Base-by-base conservation (phyloP, 805 yeast genomes). In the Kuraishia cidri region DNA sequence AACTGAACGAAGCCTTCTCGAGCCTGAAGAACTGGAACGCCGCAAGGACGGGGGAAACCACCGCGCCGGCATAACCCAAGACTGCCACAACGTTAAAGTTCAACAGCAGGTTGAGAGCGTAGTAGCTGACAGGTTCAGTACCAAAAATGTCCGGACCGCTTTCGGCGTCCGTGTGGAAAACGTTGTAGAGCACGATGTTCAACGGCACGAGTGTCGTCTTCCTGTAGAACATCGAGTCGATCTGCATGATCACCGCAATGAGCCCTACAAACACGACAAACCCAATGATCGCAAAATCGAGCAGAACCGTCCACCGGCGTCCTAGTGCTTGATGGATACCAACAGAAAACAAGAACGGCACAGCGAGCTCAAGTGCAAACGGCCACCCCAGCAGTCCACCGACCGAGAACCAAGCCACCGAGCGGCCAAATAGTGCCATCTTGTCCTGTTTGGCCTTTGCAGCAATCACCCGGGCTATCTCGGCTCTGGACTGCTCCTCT, bases 311-410 rank as follows among this genome's bases (percentile, higher is more conserved):
- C n/a, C n/a, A n/a, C n/a, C n/a, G n/a, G n/a, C n/a, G n/a, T n/a
- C n/a, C n/a, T n/a, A n/a, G n/a, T n/a, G 2, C 46, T 51, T 17
- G 47, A 30, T 10, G 43, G 24, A 3, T 37, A 50, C 6, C 32
- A n/a, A 17, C 7, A 8, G 22, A 9, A 17, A 24, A 12, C 13
- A 72, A 65, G 35, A 77, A 64, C 1, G 95, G 92, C 2, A 71
- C 41, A 2, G 76, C 75, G 35, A 86, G 53, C 0, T 69, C 75
- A 36, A 84, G 54, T 0, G 79, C 72, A 53, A 88, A 90, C 1
- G 97, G 97, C 97, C 97, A 90, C 2, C 97, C 97, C 20, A 82
- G 40, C 2, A 88, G 47, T 0, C 90, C 90, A 4, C 87, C 94
- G n/a, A 81, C 40, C 14, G 70, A 54, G 24, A 67, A 60, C 62